phyloP scores from a whole-genome alignment of 768 basidiomycete species.

The Termitomyces sp. region DNA sequence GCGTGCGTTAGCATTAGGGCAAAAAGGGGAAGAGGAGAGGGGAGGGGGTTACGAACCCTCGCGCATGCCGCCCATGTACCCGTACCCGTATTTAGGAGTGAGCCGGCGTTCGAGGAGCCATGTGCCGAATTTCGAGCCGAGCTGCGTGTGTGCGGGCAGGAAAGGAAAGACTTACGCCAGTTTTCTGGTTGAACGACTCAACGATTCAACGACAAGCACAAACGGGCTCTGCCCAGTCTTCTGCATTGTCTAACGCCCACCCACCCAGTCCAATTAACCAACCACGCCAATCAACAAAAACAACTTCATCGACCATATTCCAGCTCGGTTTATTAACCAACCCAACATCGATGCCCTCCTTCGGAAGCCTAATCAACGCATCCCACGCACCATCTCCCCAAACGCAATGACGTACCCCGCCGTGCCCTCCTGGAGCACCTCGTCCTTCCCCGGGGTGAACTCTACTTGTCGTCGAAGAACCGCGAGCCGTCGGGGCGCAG shows the following conservation, averaged over 20 bases:
- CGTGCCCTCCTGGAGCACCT: slow-evolving; percentile 69
- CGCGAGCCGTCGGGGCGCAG: slow-evolving; percentile 65
- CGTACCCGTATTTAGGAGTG: slow-evolving; percentile 75
- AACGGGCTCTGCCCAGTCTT: slow-evolving; percentile 73
- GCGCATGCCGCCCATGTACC: slow-evolving; percentile 75
- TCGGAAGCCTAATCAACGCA: slow-evolving; percentile 68
- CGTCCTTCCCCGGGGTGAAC: slow-evolving; percentile 83
- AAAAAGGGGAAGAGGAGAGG: no score
- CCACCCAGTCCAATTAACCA: neutral
- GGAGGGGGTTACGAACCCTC: slow-evolving; percentile 57
- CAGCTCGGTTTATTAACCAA: slow-evolving; percentile 83
- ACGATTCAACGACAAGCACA: slow-evolving; percentile 82
- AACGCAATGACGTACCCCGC: slow-evolving; percentile 82
- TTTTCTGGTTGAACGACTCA: slow-evolving; percentile 86
- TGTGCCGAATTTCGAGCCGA: slow-evolving; percentile 80
- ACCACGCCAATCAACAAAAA: neutral
- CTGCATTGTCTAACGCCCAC: slow-evolving; percentile 54
- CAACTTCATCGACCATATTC: slow-evolving; percentile 74
- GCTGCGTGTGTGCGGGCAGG: slow-evolving; percentile 26
- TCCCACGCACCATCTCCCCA: slow-evolving; percentile 84
- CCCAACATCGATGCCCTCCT: slow-evolving; percentile 74
- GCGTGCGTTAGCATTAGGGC: no score
- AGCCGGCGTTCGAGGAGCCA: slow-evolving; percentile 82
- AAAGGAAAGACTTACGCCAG: slow-evolving; percentile 41
- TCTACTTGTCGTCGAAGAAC: slow-evolving; percentile 43